phyloP scores from a whole-genome alignment of 495 filamentous ascomycete genomes.

The Copromyces sp. region DNA sequence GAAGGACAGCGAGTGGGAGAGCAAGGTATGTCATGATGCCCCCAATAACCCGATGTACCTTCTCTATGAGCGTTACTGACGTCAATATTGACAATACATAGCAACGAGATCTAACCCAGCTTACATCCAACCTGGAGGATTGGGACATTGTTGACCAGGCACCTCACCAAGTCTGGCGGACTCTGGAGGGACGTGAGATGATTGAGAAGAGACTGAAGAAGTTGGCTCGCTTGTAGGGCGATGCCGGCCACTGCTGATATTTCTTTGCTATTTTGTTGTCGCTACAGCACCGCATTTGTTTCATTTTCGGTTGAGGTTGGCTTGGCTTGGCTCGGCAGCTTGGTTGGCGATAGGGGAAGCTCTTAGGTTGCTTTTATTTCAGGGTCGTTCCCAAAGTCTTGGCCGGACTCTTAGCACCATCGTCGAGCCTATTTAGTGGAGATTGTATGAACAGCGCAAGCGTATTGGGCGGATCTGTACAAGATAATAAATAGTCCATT shows the following conservation, averaged over 20 bases:
- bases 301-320: not conserved
- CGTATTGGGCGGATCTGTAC: not conserved
- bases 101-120: constrained; percentile 70
- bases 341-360: not conserved
- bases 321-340: not conserved
- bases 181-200: constrained; percentile 50
- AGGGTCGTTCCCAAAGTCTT: not conserved
- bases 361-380: not conserved
- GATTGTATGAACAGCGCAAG: not conserved
- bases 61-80: not conserved
- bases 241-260: not conserved
- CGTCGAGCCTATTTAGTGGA: not conserved
- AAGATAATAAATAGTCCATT: not conserved
- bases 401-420: not conserved
- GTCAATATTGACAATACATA: constrained; percentile 27
- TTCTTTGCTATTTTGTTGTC: not conserved
- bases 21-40: constrained; percentile 31
- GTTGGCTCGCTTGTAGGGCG: constrained; percentile 33
- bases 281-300: not conserved
- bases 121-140: constrained; percentile 63
- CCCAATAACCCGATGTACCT: not conserved
- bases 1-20: constrained; percentile 58
- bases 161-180: constrained; percentile 79
- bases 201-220: constrained; percentile 44
- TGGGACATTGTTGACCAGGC: constrained; percentile 85